These are phyloP conservation scores for thale cress (Arabidopsis thaliana) DNA, from an alignment of 345 rosid genomes.

Conservation along the genomic window DNA sequence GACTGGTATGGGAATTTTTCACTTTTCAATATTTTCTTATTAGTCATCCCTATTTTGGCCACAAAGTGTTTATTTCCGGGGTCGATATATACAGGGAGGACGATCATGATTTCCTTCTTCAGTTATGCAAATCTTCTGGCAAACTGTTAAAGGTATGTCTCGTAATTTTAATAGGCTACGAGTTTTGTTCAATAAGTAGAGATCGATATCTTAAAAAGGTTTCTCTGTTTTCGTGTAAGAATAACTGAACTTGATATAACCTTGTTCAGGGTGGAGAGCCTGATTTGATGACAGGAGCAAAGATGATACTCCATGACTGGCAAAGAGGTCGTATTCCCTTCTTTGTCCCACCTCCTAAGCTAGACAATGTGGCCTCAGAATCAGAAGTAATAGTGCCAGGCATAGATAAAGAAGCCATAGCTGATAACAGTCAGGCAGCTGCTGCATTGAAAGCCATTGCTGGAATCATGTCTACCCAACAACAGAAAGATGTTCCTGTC, in stretches of 20 bases:
- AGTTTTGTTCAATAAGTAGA: not conserved
- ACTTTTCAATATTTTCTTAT: not conserved
- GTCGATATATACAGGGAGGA: conserved; percentile 62
- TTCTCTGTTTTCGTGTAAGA: not conserved
- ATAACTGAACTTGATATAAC: not conserved
- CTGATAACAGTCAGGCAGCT: conserved; percentile 54
- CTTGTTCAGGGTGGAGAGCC: conserved; percentile 86
- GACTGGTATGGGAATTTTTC: conserved; percentile 58
- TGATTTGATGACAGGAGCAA: conserved; percentile 78
- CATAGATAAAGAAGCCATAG: conserved; percentile 54
- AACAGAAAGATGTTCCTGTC: conserved; percentile 72
- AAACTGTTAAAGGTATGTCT: conserved; percentile 77
- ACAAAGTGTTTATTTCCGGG: not conserved
- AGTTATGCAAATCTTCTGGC: conserved; percentile 80
- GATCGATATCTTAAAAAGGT: not conserved
- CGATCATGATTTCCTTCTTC: conserved; percentile 80
- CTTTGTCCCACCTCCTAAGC: conserved; percentile 79
- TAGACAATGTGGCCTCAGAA: conserved; percentile 44
- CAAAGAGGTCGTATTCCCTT: conserved; percentile 93
- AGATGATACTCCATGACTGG: conserved; percentile 98
- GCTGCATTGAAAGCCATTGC: conserved; percentile 85
- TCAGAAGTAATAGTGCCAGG: conserved; percentile 50
- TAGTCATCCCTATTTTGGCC: not conserved
- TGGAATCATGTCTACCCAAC: conserved; percentile 74
- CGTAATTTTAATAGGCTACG: not conserved